A percentile compares a stretch with the other conserved stretches of the same genome.
phyloP scores from a whole-genome alignment of 2,329 filamentous ascomycete genomes.

The Penicillium frequentans region DNA sequence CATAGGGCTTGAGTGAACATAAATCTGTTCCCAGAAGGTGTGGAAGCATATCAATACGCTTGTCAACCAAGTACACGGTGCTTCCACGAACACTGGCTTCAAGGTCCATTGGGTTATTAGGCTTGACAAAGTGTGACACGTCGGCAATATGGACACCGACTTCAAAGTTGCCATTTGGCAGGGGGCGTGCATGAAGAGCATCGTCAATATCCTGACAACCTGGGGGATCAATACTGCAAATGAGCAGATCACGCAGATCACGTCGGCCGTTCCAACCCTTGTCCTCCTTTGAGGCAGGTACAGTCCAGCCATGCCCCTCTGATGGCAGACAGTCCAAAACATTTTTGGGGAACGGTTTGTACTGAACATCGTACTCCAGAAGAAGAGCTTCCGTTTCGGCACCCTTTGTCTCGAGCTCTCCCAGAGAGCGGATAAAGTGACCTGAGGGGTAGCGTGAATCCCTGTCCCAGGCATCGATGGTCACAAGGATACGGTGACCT shows the following conservation, averaged over 20 bases:
- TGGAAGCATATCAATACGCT: conserved; percentile 99
- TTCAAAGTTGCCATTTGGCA: conserved; percentile 92
- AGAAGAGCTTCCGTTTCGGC: conserved; percentile 94
- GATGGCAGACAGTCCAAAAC: conserved; percentile 89
- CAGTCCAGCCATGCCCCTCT: conserved; percentile 92
- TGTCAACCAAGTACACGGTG: conserved; percentile 96
- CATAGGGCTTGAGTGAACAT: conserved; percentile 94
- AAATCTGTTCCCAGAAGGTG: conserved; percentile 94
- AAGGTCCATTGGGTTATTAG: conserved; percentile 93
- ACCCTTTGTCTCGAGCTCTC: conserved; percentile 93
- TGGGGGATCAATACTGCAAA: conserved; percentile 96
- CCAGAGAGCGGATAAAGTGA: conserved; percentile 89
- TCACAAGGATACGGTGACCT: conserved; percentile 87
- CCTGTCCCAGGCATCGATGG: conserved; percentile 92
- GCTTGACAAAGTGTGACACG: conserved; percentile 98
- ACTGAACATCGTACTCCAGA: conserved; percentile 95
- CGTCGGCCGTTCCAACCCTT: conserved; percentile 82
- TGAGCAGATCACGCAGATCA: conserved; percentile 80
- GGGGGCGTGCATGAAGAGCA: conserved; percentile 78
- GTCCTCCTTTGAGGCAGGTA: conserved; percentile 75
- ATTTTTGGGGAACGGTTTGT: conserved; percentile 92
- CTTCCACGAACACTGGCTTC: conserved; percentile 94
- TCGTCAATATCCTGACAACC: conserved; percentile 99
- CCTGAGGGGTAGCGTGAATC: conserved; percentile 90
- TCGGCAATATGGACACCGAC: conserved; percentile 98